Conservation (phyloP, 352 stramenopile genomes). For the Stramenopiles sp. region DNA sequence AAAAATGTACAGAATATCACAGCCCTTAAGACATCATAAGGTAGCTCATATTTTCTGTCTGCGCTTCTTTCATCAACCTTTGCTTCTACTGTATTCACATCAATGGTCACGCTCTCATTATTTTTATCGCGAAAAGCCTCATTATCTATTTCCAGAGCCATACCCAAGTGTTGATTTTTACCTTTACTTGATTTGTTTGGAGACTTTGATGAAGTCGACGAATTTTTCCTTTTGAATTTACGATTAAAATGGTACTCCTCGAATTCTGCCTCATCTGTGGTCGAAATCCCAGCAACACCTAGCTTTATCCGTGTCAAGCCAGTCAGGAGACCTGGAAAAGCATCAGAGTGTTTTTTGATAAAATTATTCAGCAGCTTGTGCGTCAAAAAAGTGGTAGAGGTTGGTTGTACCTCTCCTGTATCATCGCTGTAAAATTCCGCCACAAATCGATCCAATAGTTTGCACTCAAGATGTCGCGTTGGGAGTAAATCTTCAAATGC, state of each 20-base stretch:
- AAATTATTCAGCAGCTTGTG: neutral
- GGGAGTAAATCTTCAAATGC: neutral
- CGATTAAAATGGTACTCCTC: neutral
- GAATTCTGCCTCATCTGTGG: neutral
- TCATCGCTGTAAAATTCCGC: neutral
- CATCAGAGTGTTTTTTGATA: neutral
- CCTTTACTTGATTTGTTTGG: too few species aligned
- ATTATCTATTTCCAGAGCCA: too few species aligned
- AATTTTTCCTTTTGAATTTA: neutral
- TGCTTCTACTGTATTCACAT: neutral
- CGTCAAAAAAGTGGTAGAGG: neutral
- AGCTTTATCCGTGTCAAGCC: neutral
- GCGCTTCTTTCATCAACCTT: neutral
- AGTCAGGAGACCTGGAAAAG: neutral
- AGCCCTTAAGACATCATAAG: too few species aligned
- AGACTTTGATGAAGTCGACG: too few species aligned
- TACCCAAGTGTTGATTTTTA: too few species aligned
- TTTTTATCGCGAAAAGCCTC: too few species aligned
- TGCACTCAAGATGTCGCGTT: neutral
- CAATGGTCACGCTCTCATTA: neutral
- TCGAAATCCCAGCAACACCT: neutral
- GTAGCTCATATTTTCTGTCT: too few species aligned
- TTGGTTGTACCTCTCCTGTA: neutral
- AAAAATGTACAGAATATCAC: too few species aligned
- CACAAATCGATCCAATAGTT: neutral